A percentile compares a stretch with the other conserved stretches of the same genome.
These are phyloP conservation scores for rapeseed (Brassica napus) DNA, from an alignment of 345 rosid genomes.

Conservation along the genomic window DNA sequence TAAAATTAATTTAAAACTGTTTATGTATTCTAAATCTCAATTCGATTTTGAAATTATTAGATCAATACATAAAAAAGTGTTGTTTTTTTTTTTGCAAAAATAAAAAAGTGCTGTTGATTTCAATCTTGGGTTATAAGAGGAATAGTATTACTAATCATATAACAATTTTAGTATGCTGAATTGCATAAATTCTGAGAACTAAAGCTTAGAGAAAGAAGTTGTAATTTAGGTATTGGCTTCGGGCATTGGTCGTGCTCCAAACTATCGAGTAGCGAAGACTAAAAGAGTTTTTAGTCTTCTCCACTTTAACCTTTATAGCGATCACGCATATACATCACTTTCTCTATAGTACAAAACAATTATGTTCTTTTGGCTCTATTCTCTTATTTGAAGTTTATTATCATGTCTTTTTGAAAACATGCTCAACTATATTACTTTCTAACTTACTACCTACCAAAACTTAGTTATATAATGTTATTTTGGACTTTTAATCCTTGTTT, in stretches of 20 bases:
- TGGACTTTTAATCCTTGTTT: not conserved
- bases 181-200: not conserved
- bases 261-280: conserved; percentile 11
- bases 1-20: too few relatives aligned
- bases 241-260: not conserved
- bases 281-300: conserved; percentile 19
- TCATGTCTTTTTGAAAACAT: not conserved
- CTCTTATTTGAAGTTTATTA: not conserved
- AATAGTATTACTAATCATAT: too few relatives aligned
- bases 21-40: not conserved
- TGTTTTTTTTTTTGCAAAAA: too few relatives aligned
- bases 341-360: not conserved
- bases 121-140: not conserved
- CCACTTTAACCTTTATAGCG: not conserved
- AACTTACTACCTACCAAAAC: not conserved
- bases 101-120: not conserved
- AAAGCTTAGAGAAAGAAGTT: not conserved
- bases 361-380: not conserved
- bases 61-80: too few relatives aligned
- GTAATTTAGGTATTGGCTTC: conserved; percentile 4
- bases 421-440: not conserved
- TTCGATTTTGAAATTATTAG: not conserved
- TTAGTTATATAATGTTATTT: not conserved
- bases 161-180: not conserved
- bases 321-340: not conserved